Conservation (phyloP, 768 basidiomycete genomes). For the Amanita pseudoporphyria region DNA sequence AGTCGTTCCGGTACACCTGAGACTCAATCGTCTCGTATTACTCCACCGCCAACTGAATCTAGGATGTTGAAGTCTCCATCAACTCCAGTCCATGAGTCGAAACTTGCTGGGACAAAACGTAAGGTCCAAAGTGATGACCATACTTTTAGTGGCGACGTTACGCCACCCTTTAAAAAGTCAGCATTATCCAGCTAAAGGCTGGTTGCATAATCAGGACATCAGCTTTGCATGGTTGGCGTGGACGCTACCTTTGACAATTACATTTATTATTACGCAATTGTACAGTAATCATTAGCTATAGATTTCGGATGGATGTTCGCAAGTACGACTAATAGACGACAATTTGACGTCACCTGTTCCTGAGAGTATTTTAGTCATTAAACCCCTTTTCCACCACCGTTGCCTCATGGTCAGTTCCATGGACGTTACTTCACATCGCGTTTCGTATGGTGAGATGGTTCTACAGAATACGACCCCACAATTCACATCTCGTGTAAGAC, state of each 20-base stretch:
- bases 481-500: neutral
- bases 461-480: neutral
- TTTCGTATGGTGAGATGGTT: neutral
- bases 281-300: constrained; percentile 12
- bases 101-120: constrained; percentile 58
- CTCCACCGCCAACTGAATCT: constrained; percentile 27
- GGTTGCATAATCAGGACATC: constrained; percentile 7
- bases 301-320: neutral
- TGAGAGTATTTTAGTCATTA: neutral
- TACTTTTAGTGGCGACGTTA: constrained; percentile 31
- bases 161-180: constrained; percentile 61
- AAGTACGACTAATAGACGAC: neutral
- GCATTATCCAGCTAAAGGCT: constrained; percentile 30
- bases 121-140: constrained; percentile 53
- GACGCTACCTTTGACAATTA: constrained; percentile 5
- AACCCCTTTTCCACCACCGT: neutral
- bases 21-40: constrained; percentile 27
- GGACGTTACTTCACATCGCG: neutral
- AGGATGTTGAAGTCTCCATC: constrained; percentile 31
- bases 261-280: constrained; percentile 13
- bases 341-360: neutral
- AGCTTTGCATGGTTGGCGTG: neutral
- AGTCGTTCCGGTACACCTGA: constrained; percentile 80
- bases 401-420: neutral
- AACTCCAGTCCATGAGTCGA: constrained; percentile 42